Percentiles rank a stretch among this genome's conserved stretches.
These are phyloP conservation scores for Agaricus sinodeliciosus DNA, from an alignment of 768 basidiomycete species.

Conservation along the genomic window DNA sequence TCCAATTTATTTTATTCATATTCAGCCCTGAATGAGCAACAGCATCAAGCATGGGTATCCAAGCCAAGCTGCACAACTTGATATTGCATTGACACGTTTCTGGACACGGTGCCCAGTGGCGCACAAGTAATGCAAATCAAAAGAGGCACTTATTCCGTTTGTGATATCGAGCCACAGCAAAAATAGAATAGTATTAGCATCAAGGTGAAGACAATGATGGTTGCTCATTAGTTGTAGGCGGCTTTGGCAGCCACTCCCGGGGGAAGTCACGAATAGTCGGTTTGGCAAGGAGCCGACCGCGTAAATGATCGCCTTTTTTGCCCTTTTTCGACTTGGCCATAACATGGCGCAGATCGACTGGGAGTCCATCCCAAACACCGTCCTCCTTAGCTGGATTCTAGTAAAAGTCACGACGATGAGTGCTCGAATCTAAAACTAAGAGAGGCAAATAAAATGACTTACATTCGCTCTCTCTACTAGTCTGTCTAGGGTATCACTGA, in stretches of 20 bases:
- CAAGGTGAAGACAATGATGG: conserved; percentile 4
- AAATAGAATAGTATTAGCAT: conserved; percentile 1
- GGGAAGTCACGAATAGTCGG: conserved; percentile 80
- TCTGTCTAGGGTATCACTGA: conserved; percentile 76
- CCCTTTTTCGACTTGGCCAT: conserved; percentile 66
- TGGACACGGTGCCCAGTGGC: not conserved
- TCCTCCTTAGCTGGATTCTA: conserved; percentile 16
- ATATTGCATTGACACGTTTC: not conserved
- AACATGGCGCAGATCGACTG: conserved; percentile 79
- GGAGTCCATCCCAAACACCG: conserved; percentile 54
- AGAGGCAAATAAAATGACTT: conserved; percentile 23
- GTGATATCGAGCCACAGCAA: not conserved
- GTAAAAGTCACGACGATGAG: conserved; percentile 22
- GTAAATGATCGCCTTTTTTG: conserved; percentile 64
- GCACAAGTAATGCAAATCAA: not conserved
- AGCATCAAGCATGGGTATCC: not conserved
- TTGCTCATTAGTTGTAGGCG: conserved; percentile 7
- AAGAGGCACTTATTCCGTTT: too few relatives aligned
- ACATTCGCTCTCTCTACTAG: conserved; percentile 84
- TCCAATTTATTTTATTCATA: not conserved
- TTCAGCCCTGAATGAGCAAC: not conserved
- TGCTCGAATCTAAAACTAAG: conserved; percentile 5
- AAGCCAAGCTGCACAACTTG: not conserved
- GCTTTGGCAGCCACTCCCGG: conserved; percentile 67
- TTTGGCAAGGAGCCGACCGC: conserved; percentile 42